These are phyloP conservation scores for Aspergillus felis DNA, from an alignment of 2,329 filamentous ascomycete genomes.

Conservation along the genomic window DNA sequence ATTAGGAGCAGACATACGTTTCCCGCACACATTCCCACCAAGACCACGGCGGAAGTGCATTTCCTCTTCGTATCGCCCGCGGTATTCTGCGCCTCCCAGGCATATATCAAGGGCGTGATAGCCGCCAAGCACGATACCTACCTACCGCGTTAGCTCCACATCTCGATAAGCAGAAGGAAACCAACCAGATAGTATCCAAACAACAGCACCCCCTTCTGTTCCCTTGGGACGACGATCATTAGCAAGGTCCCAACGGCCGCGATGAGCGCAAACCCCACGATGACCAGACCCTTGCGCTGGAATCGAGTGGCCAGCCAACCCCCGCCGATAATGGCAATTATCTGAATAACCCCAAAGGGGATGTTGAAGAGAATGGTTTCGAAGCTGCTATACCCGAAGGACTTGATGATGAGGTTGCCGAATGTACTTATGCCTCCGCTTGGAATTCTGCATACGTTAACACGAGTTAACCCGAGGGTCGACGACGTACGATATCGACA, in stretches of 20 bases:
- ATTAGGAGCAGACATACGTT: constrained; percentile 27
- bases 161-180: no score
- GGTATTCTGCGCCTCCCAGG: constrained; percentile 36
- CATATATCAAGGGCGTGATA: constrained; percentile 34
- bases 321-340: constrained; percentile 31
- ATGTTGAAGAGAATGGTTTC: no score
- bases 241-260: constrained; percentile 44
- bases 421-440: no score
- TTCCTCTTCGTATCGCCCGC: constrained; percentile 37
- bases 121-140: constrained; percentile 30
- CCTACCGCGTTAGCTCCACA: not conserved
- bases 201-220: constrained; percentile 47
- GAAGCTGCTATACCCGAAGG: no score
- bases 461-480: no score
- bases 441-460: no score
- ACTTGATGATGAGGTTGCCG: no score
- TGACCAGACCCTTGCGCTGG: constrained; percentile 44
- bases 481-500: no score
- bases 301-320: constrained; percentile 42
- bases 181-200: constrained; percentile 51
- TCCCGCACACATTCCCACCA: constrained; percentile 35
- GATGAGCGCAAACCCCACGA: constrained; percentile 36
- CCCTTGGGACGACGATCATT: constrained; percentile 47
- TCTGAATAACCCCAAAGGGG: constrained; percentile 24
- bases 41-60: constrained; percentile 28